Conservation (phyloP, 768 basidiomycete species). For the Phallus indusiatus region DNA sequence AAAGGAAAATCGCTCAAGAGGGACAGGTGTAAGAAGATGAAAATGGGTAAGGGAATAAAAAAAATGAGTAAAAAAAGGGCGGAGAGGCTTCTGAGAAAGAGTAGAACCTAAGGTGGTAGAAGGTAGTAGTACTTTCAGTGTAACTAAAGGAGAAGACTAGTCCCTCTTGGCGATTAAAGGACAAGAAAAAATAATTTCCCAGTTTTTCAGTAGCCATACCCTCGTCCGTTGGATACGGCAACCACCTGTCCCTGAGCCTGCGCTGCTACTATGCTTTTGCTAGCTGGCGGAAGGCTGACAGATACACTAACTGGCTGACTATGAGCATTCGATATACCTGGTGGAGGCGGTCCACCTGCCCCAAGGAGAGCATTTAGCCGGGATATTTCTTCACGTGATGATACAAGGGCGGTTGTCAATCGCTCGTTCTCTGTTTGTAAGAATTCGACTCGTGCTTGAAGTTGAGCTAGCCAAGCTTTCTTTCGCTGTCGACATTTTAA, state of each 20-base stretch:
- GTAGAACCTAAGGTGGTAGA: neutral
- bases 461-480: conserved; percentile 90
- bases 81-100: neutral
- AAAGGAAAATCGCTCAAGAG: neutral
- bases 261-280: conserved; percentile 26
- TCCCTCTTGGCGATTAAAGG: neutral
- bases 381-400: conserved; percentile 86
- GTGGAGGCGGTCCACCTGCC: conserved; percentile 34
- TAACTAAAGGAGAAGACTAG: neutral
- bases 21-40: neutral
- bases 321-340: conserved; percentile 17
- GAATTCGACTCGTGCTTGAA: conserved; percentile 91
- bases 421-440: conserved; percentile 93
- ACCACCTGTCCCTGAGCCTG: conserved; percentile 12
- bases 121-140: neutral
- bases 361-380: conserved; percentile 69
- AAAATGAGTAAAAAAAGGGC: neutral
- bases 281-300: conserved; percentile 26
- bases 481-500: conserved; percentile 99
- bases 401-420: conserved; percentile 75
- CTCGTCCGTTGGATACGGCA: conserved; percentile 19
- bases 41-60: conserved; percentile 1
- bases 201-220: conserved; percentile 29
- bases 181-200: neutral
- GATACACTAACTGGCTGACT: conserved; percentile 35